phyloP scores from a whole-genome alignment of 2,329 filamentous ascomycete species.

The Rhytidhysteron rufulum region DNA sequence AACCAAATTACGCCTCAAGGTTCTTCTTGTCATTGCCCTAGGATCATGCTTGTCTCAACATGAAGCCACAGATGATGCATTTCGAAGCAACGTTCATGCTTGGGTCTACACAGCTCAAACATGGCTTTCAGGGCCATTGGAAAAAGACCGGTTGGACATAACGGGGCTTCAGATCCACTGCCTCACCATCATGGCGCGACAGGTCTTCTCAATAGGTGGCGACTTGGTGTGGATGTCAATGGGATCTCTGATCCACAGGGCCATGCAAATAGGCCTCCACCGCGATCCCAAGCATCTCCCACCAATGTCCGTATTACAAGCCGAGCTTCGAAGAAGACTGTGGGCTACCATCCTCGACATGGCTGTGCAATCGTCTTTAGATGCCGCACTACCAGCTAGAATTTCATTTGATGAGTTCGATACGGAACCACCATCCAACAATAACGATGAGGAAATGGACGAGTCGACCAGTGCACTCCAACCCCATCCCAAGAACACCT shows the following conservation, averaged over 20 bases:
- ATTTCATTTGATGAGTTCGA: slow-evolving; percentile 30
- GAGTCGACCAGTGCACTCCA: slow-evolving; percentile 14
- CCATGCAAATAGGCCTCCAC: slow-evolving; percentile 38
- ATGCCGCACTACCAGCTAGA: slow-evolving; percentile 13
- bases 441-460: slow-evolving; percentile 18
- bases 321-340: slow-evolving; percentile 36
- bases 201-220: slow-evolving; percentile 28
- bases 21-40: slow-evolving; percentile 29
- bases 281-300: slow-evolving; percentile 31
- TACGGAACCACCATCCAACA: slow-evolving; percentile 16
- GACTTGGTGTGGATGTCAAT: slow-evolving; percentile 33
- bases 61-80: slow-evolving; percentile 44
- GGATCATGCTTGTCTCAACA: slow-evolving; percentile 24
- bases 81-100: slow-evolving; percentile 3
- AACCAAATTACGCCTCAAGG: slow-evolving; percentile 43
- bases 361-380: slow-evolving; percentile 18
- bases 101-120: slow-evolving; percentile 18
- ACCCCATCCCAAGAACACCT: slow-evolving; percentile 8
- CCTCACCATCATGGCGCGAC: slow-evolving; percentile 30
- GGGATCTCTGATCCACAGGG: slow-evolving; percentile 34
- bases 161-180: slow-evolving; percentile 34
- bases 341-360: slow-evolving; percentile 41
- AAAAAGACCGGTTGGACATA: slow-evolving; percentile 24
- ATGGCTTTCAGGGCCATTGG: slow-evolving; percentile 34
- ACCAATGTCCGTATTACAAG: slow-evolving; percentile 21